Evolutionary conservation across 75 land plant species (phyloP), one percentile per base, ranked within the genome.

Genomic region (Azolla pinnata): DNA sequence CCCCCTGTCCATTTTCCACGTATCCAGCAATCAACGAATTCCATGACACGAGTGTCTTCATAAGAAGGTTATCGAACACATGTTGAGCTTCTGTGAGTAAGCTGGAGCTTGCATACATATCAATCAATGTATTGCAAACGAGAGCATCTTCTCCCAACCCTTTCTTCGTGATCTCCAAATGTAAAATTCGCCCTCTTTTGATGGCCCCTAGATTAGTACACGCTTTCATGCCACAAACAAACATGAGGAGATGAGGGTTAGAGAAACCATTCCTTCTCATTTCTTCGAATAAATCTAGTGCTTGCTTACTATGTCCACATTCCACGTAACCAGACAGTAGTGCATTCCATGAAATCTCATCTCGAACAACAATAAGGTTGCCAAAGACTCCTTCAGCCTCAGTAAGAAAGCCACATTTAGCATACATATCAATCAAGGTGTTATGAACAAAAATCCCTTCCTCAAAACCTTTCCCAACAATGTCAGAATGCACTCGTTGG

Each of bases 111-210:
- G 18, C 32, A 32, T 81, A 81, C 67, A 81, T 63, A 17, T 48
- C 34, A 42, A 81, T 52, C 16, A 81, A 30, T 8, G 77, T 65
- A 57, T 78, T 81, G 2, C 57, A 23, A 31, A 81, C 57, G 33
- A 78, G 51, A 7, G 32, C 23, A 46, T 46, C 17, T 17, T 3
- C 17, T 4, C 21, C 49, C 4, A 46, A 2, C 10, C 49, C 49
- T 17, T 46, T 23, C 21, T 46, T 46, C 17, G 21, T 3, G 14
- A 46, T 4, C 21, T 17, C 23, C n/a, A 14, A 18, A 46, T 46
- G 49, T 46, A 46, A 23, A 2, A 2, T 17, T 2, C 2, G 21
- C 23, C 49, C 49, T 23, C 21, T 23, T 3, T 46, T 46, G 49
- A 14, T 4, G 2, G 49, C 4, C 21, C 49, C 57, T 24, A 54